Base-by-base conservation (phyloP, 2,329 filamentous ascomycete species). In the Penicillium sp. region DNA sequence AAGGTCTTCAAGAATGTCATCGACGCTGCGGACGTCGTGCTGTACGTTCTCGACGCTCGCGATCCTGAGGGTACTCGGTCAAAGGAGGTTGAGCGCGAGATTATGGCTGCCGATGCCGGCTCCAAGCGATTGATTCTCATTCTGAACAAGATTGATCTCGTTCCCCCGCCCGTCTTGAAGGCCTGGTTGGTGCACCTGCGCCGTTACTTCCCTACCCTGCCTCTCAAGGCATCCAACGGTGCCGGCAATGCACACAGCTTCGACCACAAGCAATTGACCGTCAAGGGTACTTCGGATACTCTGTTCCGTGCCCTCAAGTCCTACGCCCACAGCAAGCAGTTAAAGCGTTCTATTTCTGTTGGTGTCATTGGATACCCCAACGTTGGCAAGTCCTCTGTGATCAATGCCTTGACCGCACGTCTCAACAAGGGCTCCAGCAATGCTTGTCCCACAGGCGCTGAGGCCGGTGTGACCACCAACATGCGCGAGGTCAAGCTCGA, bases 321-420 rank as follows among this genome's bases (percentile, higher is more conserved):
- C 41, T 96, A 89, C 68, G 89, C 92, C 9, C 87, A 89, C 52
- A 83, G 83, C 55, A 88, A 89, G 65, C 87, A 95, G 70, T 79
- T 96, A 61, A 95, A 95, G 80, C 87, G 92, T 51, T 87, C 91
- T 48, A 85, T 95, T 65, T 92, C 89, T 18, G 92, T 96, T 55
- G 92, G 92, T 60, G 89, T 96, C 57, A 95, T 96, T 63, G 92
- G 92, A 26, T 96, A 96, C 72, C 92, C 92, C 65, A 96, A 96
- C 70, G 92, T 96, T 54, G 92, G 92, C 70, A 96, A 96, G 79
- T 95, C 90, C 26, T 96, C 91, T 46, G 90, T 96, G 65, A 96
- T 96, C 81, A 96, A 96, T 72, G 89, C 91, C 15, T 85, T 96
- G 51, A 87, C 90, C 18, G 85, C 88, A 34, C 84, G 90, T 34